Base-by-base conservation (phyloP, 2,329 filamentous ascomycete species). In the Fusarium sambucinum region DNA sequence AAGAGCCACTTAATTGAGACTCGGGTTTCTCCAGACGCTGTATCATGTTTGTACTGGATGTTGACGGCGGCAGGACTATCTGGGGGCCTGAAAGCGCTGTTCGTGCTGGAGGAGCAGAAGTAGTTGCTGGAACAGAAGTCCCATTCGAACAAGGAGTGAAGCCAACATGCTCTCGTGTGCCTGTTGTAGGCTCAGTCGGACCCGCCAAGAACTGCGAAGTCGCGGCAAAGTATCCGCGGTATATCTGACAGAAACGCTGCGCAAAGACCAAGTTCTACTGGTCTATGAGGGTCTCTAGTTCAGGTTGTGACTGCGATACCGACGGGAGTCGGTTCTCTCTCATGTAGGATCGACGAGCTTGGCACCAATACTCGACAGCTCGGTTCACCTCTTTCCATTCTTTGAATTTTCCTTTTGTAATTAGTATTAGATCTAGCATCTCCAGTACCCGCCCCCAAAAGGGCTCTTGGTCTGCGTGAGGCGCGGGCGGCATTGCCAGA, bases 231-330 rank as follows among this genome's bases (percentile, higher is more conserved):
- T 55, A 58, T 0, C 62, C 64, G 0, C 29, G 19, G 21, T 73
- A 5, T 2, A 54, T 12, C 1, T 17, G 8, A 6, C 55, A 70
- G 10, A 72, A 70, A 3, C 61, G 48, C 1, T 30, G n/a, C 1
- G 25, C 44, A 19, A 60, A 74, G 2, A 69, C 38, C 12, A 16
- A 1, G 21, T 74, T 74, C 72, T 70, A 74, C 1, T 48, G n/a
- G 11, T 74, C 68, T 4, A 72, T 53, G 2, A 45, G 14, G 0
- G 6, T 12, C 14, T 71, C 67, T 2, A 73, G 38, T 4, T 65
- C 59, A 0, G 32, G 38, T 2, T 54, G 46, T 4, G 14, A 45
- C 8, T 25, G 19, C 0, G 53, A 54, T 2, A 55, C 32, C 7
- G 45, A 35, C 1, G 40, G 52, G 2, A 68, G 23, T 2, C 35